Evolutionary conservation across 345 rosid genomes (phyloP).

Genomic region (Corchorus capsularis): DNA sequence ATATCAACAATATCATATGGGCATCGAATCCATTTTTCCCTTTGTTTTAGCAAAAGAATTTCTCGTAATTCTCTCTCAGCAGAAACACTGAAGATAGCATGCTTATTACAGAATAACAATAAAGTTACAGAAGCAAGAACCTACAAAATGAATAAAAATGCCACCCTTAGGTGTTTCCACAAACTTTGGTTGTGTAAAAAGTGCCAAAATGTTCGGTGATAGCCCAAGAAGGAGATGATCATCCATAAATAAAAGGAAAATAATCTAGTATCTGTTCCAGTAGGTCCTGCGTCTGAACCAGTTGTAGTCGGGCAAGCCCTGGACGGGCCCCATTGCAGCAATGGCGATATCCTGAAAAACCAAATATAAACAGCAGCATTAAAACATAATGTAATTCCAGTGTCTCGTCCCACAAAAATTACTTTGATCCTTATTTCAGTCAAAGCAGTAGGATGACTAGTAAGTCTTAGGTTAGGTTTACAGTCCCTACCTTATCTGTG

Average conservation of each 20-base stretch:
- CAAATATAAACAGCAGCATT: background rate
- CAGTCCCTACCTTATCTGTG: conserved; percentile 68
- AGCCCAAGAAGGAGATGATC: background rate
- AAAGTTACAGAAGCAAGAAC: conserved; percentile 25
- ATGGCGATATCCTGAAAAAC: conserved; percentile 81
- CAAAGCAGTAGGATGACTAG: background rate
- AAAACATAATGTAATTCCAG: background rate
- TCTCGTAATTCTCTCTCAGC: conserved; percentile 18
- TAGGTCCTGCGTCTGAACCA: conserved; percentile 99
- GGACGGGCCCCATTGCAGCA: conserved; percentile 95
- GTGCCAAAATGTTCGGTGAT: conserved; percentile 23
- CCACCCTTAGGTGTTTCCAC: conserved; percentile 21
- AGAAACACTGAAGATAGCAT: conserved; percentile 25
- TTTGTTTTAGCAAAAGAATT: background rate
- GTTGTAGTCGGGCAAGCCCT: conserved; percentile 86
- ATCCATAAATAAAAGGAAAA: background rate
- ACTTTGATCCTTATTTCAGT: background rate
- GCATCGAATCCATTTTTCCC: background rate
- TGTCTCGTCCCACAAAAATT: background rate
- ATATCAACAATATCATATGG: background rate
- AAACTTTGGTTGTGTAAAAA: conserved; percentile 20
- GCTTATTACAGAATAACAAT: conserved; percentile 34
- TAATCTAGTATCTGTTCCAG: conserved; percentile 82
- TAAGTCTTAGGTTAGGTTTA: background rate
- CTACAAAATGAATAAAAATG: conserved; percentile 20